Evolutionary conservation across 2,329 filamentous ascomycete species (phyloP).

Genomic region (Coniochaeta prunicola): DNA sequence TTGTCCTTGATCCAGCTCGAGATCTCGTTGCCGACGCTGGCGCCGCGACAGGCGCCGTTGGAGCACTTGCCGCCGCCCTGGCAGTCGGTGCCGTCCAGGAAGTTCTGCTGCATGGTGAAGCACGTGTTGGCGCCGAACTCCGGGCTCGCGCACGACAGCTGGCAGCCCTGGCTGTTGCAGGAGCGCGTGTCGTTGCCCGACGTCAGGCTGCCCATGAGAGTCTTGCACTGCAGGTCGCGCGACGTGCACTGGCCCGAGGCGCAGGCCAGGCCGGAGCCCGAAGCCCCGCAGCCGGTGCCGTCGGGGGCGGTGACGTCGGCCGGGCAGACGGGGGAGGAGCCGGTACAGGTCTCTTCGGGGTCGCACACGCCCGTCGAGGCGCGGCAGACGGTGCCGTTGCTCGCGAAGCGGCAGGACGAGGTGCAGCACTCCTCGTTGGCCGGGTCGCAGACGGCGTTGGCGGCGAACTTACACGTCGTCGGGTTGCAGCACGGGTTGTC

Average conservation of each 20-base stretch:
- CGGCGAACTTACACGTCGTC: conserved; percentile 76
- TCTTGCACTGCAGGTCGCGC: conserved; percentile 81
- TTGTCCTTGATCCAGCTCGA: conserved; percentile 69
- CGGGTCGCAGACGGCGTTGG: conserved; percentile 69
- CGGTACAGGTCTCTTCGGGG: conserved; percentile 75
- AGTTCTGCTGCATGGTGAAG: conserved; percentile 78
- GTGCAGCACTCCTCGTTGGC: conserved; percentile 79
- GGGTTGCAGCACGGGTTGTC: conserved; percentile 78
- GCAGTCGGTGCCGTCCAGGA: conserved; percentile 74
- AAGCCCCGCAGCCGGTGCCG: conserved; percentile 61
- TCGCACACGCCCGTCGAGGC: conserved; percentile 75
- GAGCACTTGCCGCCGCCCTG: conserved; percentile 28
- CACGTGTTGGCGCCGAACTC: conserved; percentile 60
- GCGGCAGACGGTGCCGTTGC: conserved; percentile 69
- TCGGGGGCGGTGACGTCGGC: conserved; percentile 61
- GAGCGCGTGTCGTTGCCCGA: conserved; percentile 71
- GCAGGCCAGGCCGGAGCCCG: conserved; percentile 60
- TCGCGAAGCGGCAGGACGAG: conserved; percentile 56
- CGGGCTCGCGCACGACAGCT: conserved; percentile 68
- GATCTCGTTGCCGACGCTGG: conserved; percentile 63
- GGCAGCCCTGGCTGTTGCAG: conserved; percentile 67
- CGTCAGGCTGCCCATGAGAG: conserved; percentile 69
- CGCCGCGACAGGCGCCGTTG: conserved; percentile 52
- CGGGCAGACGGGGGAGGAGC: conserved; percentile 66
- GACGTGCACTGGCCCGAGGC: conserved; percentile 93